These are phyloP conservation scores for Suhomyces sp. DNA, from an alignment of 805 yeast species.

Conservation along the genomic window DNA sequence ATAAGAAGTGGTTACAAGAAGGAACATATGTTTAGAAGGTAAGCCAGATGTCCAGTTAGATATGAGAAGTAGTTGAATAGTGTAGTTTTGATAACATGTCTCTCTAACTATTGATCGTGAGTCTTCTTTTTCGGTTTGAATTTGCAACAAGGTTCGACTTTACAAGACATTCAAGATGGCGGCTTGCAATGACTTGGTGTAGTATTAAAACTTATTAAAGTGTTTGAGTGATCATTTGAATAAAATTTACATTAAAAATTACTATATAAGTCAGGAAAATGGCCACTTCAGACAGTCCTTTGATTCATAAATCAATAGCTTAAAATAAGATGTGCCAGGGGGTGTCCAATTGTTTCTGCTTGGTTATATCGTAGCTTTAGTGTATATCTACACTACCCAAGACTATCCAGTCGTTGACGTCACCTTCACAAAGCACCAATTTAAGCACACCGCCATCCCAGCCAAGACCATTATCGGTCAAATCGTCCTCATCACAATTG, in stretches of 20 bases:
- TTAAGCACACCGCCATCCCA: conserved; percentile 72
- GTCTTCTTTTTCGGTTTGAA: too few species aligned
- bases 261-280: neutral
- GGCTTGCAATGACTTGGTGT: too few species aligned
- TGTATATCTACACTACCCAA: conserved; percentile 53
- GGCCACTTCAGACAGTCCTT: neutral
- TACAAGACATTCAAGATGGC: too few species aligned
- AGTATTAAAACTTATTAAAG: too few species aligned
- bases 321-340: neutral
- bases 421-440: conserved; percentile 69
- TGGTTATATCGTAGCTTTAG: conserved; percentile 1
- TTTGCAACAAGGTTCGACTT: too few species aligned
- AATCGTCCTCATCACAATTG: conserved; percentile 36
- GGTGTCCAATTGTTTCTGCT: too few species aligned
- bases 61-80: conserved; percentile 24
- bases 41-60: too few species aligned
- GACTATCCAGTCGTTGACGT: conserved; percentile 63
- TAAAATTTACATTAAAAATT: neutral
- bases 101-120: too few species aligned
- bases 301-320: neutral
- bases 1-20: neutral
- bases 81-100: too few species aligned
- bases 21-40: neutral
- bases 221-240: neutral
- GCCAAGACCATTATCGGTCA: conserved; percentile 37